Evolutionary conservation across 1,284 basidiomycete genomes (phyloP).

Genomic region (Gymnopus androsaceus): DNA sequence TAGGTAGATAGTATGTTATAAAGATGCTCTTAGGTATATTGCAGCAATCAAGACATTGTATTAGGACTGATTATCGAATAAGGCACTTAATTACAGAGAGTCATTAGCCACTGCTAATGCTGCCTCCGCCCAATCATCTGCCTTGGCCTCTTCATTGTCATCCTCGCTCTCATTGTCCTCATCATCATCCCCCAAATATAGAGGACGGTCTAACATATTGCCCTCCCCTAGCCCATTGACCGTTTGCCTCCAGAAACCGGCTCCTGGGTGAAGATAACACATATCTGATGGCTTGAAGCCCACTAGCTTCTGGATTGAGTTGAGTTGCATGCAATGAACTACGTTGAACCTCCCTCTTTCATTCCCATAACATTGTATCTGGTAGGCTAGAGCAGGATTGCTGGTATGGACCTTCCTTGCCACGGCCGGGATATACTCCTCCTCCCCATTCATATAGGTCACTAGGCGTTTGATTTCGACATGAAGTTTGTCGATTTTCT

Average conservation of each 20-base stretch:
- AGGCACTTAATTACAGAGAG: background rate
- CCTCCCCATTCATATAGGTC: background rate
- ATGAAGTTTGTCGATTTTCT: slow-evolving; percentile 27
- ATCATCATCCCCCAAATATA: background rate
- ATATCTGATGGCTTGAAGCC: background rate
- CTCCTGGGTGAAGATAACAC: background rate
- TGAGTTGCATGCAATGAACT: background rate
- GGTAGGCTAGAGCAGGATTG: background rate
- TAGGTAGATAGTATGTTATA: background rate
- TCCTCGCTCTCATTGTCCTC: background rate
- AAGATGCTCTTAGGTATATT: background rate
- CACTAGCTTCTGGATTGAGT: background rate
- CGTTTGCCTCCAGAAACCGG: background rate
- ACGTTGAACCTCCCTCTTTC: background rate
- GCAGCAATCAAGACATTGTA: background rate
- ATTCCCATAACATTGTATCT: background rate
- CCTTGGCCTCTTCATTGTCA: background rate
- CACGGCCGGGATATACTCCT: background rate
- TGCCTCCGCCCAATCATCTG: background rate
- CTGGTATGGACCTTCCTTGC: background rate
- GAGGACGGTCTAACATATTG: background rate
- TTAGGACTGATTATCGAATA: background rate
- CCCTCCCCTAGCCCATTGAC: background rate
- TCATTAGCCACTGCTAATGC: slow-evolving; percentile 2
- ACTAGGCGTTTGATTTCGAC: background rate